Evolutionary conservation across 2,329 filamentous ascomycete genomes (phyloP), one percentile per base, ranked within the genome.

Genomic region (Penicillium sp.): DNA sequence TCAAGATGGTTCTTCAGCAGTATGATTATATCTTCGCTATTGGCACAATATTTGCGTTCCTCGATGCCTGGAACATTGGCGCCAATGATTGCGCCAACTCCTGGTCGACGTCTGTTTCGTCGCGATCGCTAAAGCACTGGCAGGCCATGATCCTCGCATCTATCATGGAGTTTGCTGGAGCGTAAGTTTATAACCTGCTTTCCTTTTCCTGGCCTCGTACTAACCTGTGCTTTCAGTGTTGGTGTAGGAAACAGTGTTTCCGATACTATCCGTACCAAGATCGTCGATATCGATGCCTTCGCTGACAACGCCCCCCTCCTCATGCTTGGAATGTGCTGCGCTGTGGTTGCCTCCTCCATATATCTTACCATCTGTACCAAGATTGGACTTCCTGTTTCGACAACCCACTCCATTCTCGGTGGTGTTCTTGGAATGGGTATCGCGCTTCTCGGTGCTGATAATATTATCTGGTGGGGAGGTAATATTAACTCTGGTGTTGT

Each of bases 1-100:
- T 33, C 44, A 33, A 46, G 11, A 46, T 46, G 44, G 44, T 46
- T 46, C 44, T 46, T 23, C n/a, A 33, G 6, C 44, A 46, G 27
- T 46, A 46, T 4, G 44, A 46, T 8, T 46, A 46, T 13, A 46
- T 46, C 2, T 46, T 46, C 21, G 44, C 44, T 8, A 21, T 46
- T 31, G 44, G 44, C 10, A 46, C 44, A 3, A 46, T 46, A 33
- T 46, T 46, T 2, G 44, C 44, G 2, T 46, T 46, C 19, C 29
- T 46, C 11, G 44, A 46, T 23, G 44, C 44, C 11, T 46, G 44
- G 44, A 46, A 46, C 7, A 46, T 46, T 6, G 44, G 44, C 6
- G 44, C 44, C 44, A 46, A 46, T 46, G 44, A 46, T 21, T 31
- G 27, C 44, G 44, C 44, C 44, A 46, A 46, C 44, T 46, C 44